Conservation (phyloP, 2,329 filamentous ascomycete species). For the Diplodia mutila region DNA sequence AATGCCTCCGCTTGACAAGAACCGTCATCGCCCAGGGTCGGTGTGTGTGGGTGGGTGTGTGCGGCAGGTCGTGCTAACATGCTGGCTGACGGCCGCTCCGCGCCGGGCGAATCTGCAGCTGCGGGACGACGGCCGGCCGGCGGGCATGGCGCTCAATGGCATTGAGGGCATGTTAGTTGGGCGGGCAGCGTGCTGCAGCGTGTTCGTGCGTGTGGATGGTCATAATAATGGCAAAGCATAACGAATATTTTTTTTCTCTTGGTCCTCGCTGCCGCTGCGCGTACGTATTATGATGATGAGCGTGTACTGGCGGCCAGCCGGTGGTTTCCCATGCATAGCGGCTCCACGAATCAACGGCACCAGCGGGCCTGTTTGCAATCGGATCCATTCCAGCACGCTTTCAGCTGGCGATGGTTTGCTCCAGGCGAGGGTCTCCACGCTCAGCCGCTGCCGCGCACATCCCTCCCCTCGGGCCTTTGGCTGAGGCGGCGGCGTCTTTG, state of each 20-base stretch:
- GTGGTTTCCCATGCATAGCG: background rate
- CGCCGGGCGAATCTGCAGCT: conserved; percentile 22
- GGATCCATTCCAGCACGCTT: conserved; percentile 8
- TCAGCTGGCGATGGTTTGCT: conserved; percentile 5
- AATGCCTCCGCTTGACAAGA: background rate
- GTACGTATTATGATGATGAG: background rate
- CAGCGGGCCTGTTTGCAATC: conserved; percentile 16
- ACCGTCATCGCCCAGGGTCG: background rate
- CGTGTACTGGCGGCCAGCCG: background rate
- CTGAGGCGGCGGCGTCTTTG: conserved; percentile 6
- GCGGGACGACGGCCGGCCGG: conserved; percentile 21
- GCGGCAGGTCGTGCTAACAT: background rate
- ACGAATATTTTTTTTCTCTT: background rate
- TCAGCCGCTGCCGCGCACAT: conserved; percentile 22
- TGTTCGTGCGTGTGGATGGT: background rate
- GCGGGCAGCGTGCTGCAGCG: background rate
- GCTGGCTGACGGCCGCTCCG: conserved; percentile 18
- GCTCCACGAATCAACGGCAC: conserved; percentile 17
- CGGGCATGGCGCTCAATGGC: background rate
- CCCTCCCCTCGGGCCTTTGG: conserved; percentile 7
- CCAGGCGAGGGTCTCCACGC: conserved; percentile 12
- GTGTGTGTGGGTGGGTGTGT: background rate
- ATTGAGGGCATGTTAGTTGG: background rate
- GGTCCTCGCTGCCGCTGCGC: background rate
- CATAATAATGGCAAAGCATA: conserved; percentile 2